Evolutionary conservation across 352 stramenopile genomes (phyloP), one percentile per base, ranked within the genome.

Genomic region (Saprolegnia parasitica): DNA sequence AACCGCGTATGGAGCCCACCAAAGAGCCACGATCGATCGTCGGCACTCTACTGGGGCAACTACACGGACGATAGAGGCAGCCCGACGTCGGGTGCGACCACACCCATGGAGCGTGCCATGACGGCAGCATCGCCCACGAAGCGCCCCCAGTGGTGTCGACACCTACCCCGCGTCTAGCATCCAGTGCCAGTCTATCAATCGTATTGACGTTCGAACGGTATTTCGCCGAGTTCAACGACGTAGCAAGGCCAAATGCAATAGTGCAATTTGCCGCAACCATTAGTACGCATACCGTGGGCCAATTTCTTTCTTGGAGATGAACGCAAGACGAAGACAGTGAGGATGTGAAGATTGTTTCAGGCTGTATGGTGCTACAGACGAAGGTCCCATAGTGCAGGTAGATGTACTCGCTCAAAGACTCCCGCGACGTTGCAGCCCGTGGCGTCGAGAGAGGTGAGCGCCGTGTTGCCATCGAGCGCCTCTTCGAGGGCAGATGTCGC

Each of bases 21-120:
- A 67, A 67, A 26, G 55, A 32, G 13, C 37, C 58, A 56, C 56
- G 10, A 20, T 49, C 58, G 40, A 49, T 49, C 18, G 18, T 29
- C 26, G 18, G 8, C 29, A 8, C 21, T 67, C 40, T 67, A 67
- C 45, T 67, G 58, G 58, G 50, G 50, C 24, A 67, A 67, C 45
- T 49, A 56, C 58, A 35, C n/a, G 37, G 29, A 40, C 40, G 15
- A 42, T n/a, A 4, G n/a, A 56, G 58, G 21, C 13, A 13, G 39
- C 10, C 24, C 37, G 6, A 39, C 37, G 11, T 20, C 26, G 11
- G 42, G 40, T 55, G 9, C 42, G 0, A 40, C 50, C 24, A 67
- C 58, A 20, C 58, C 58, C 8, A 67, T 67, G 58, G 58, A 67
- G 45, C 58, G 58, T 16, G 58, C 58, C 21, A 67, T 67, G 58